A percentile compares a stretch with the other conserved stretches of the same genome.
Conservation (phyloP, 345 rosid genomes). For the Hibiscus tridactylites region DNA sequence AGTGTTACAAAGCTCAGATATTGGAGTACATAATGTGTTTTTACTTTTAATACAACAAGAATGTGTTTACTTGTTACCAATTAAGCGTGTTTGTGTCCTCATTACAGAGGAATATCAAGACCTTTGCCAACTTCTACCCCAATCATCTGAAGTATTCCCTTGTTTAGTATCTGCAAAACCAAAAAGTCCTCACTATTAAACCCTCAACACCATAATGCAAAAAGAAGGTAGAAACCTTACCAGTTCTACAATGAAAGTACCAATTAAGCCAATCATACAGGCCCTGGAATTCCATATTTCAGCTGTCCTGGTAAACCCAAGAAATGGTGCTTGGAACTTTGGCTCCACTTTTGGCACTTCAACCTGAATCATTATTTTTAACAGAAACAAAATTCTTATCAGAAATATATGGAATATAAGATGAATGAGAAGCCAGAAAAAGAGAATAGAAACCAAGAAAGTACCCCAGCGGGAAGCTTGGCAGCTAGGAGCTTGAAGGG, state of each 20-base stretch:
- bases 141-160: slow-evolving; percentile 59
- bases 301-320: slow-evolving; percentile 73
- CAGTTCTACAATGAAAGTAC: slow-evolving; percentile 60
- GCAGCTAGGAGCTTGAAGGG: slow-evolving; percentile 44
- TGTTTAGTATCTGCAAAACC: slow-evolving; percentile 56
- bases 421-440: not conserved
- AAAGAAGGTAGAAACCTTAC: slow-evolving; percentile 19
- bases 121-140: slow-evolving; percentile 87
- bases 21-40: not conserved
- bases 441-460: not conserved
- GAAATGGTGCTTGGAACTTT: slow-evolving; percentile 50
- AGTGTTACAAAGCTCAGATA: not conserved
- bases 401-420: not conserved
- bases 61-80: not conserved
- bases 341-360: slow-evolving; percentile 70
- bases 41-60: not conserved
- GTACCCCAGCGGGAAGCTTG: slow-evolving; percentile 60
- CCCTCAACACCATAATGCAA: not conserved
- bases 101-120: slow-evolving; percentile 71
- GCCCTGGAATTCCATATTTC: slow-evolving; percentile 93
- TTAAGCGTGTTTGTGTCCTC: not conserved
- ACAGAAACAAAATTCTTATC: not conserved
- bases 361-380: slow-evolving; percentile 26
- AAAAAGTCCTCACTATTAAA: not conserved
- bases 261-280: slow-evolving; percentile 81